Base-by-base conservation (phyloP, 352 stramenopile genomes). In the Phytophthora rubi region DNA sequence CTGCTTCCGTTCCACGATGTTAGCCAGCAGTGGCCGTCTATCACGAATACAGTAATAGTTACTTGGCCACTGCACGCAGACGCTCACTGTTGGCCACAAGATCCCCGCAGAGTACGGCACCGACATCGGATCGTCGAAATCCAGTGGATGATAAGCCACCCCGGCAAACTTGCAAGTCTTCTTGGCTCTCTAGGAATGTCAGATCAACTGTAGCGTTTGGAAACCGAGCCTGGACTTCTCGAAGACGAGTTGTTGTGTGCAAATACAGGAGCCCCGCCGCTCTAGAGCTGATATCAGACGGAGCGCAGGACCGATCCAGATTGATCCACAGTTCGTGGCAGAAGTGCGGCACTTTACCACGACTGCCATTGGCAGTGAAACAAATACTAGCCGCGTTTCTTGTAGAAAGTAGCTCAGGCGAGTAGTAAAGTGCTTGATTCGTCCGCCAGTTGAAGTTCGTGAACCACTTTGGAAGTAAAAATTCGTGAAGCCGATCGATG, bases 401-500 rank as follows among this genome's bases (percentile, higher is more conserved):
- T 0, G 9, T 32, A 2, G 35, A 6, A 10, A 83, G 65, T 8
- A 71, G 2, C 18, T 67, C 18, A 3, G 75, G 48, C 0, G 74
- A 63, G 21, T 83, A 85, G 42, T 82, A 71, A 0, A 81, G 26
- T 0, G 62, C 59, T 23, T 83, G 68, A 13, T 68, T 80, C 2
- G 70, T 79, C 28, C 77, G 62, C 65, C 66, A 77, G n/a, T 76
- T 73, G 8, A 26, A 56, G 16, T 59, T 75, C 2, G 37, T 37
- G 45, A 83, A 87, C 42, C 80, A 56, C 4, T 37, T 68, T 1
- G 80, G 73, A 2, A 83, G 53, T 44, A 79, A 13, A 45, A 74
- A 80, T 7, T 88, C 66, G 48, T 88, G 75, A n/a, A 88, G 16
- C 2, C 77, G 77, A 18, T 87, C 77, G 30, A 77, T 49, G 10